Conservation (phyloP, 805 yeast genomes). For the Teunomyces atbi region DNA sequence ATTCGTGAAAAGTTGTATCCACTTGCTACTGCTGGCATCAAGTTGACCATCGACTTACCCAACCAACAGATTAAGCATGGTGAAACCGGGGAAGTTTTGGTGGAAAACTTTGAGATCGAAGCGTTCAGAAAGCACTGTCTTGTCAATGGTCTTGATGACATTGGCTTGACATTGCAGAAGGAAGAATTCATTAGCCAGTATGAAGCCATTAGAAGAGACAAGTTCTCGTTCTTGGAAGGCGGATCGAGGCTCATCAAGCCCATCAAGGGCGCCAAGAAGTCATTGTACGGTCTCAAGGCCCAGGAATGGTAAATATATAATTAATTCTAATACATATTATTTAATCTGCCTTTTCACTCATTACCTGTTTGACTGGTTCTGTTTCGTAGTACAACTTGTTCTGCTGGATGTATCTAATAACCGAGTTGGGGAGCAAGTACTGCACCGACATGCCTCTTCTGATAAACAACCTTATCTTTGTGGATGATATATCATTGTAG, state of each 20-base stretch:
- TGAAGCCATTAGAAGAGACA: constrained; percentile 73
- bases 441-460: constrained; percentile 97
- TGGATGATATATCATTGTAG: constrained; percentile 93
- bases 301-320: constrained; percentile 63
- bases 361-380: constrained; percentile 93
- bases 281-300: constrained; percentile 61
- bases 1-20: constrained; percentile 75
- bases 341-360: constrained; percentile 30
- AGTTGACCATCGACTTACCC: constrained; percentile 79
- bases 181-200: constrained; percentile 71
- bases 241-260: constrained; percentile 72
- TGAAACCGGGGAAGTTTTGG: constrained; percentile 58
- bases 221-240: constrained; percentile 90
- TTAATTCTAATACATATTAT: neutral
- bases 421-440: constrained; percentile 88
- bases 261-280: constrained; percentile 64
- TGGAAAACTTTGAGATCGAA: constrained; percentile 84
- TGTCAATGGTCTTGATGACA: constrained; percentile 93
- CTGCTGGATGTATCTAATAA: constrained; percentile 91
- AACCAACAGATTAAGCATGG: constrained; percentile 77
- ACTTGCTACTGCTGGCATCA: constrained; percentile 68
- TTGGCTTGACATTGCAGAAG: constrained; percentile 90
- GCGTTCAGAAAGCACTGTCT: constrained; percentile 92
- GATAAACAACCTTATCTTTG: constrained; percentile 88
- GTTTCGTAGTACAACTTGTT: constrained; percentile 83